Conservation (phyloP, 257 asterid species). For the Leptodermis oblonga region DNA sequence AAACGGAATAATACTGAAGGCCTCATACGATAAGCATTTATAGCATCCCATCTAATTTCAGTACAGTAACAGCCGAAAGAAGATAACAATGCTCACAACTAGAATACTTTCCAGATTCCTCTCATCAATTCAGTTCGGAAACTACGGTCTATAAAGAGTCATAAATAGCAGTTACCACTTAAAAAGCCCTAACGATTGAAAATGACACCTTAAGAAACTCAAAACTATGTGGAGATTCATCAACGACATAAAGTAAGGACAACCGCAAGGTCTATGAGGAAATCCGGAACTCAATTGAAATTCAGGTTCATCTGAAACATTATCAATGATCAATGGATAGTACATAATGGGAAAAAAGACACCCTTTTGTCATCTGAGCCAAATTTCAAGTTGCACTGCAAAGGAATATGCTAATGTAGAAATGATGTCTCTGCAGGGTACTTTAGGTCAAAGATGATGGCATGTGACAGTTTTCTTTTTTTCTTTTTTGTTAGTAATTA, state of each 20-base stretch:
- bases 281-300: not conserved
- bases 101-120: not conserved
- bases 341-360: not conserved
- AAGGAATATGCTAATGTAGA: not conserved
- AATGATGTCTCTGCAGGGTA: not conserved
- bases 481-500: not conserved
- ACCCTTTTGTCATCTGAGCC: not conserved
- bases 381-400: not conserved
- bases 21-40: not conserved
- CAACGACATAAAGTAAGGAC: not conserved
- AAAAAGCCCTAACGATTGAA: not conserved
- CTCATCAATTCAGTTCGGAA: not conserved
- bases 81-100: not conserved
- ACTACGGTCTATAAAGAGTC: not conserved
- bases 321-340: not conserved
- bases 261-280: not conserved
- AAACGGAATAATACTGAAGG: not conserved
- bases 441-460: not conserved
- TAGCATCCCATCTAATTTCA: not conserved
- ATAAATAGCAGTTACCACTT: not conserved
- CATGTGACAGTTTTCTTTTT: not conserved
- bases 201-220: not conserved
- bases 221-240: not conserved
- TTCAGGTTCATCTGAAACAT: not conserved
- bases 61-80: not conserved